Conservation (phyloP, 2,329 filamentous ascomycete species). For the Pseudophaeomoniella oleicola region DNA sequence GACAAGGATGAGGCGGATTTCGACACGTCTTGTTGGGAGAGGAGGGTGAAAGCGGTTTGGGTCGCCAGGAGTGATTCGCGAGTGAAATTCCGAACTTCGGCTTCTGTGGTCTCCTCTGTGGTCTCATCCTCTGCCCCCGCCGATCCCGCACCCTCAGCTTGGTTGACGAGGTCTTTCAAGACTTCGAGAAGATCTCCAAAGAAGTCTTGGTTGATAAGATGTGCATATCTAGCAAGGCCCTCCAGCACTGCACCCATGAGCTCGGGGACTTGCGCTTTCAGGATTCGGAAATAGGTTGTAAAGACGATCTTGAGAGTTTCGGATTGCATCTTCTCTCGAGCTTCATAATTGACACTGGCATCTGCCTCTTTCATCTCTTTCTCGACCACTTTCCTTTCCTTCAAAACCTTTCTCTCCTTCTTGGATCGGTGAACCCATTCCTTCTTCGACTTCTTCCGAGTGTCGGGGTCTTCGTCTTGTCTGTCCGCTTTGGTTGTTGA, state of each 20-base stretch:
- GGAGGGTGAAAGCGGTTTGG: constrained; percentile 88
- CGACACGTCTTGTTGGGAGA: constrained; percentile 84
- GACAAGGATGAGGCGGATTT: constrained; percentile 69
- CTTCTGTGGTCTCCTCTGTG: constrained; percentile 14
- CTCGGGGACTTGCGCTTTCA: constrained; percentile 66
- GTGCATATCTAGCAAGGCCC: constrained; percentile 82
- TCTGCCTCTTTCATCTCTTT: constrained; percentile 92
- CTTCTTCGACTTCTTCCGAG: constrained; percentile 47
- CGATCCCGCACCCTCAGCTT: constrained; percentile 43
- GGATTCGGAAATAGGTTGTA: constrained; percentile 82
- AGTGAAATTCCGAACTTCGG: constrained; percentile 52
- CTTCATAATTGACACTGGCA: constrained; percentile 79
- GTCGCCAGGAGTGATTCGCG: constrained; percentile 87
- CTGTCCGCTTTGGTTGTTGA: constrained; percentile 65
- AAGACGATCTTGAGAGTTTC: constrained; percentile 96
- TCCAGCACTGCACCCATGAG: constrained; percentile 97
- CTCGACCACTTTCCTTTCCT: constrained; percentile 74
- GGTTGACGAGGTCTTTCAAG: constrained; percentile 76
- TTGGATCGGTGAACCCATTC: constrained; percentile 84
- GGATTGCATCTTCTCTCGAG: constrained; percentile 83
- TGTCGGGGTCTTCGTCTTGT: constrained; percentile 28
- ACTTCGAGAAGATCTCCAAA: constrained; percentile 93
- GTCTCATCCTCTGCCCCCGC: constrained; percentile 25
- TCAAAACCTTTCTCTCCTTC: constrained; percentile 63
- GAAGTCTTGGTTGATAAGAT: constrained; percentile 97